Conservation (phyloP, 441 rosid genomes). For the Jatropha podagrica region DNA sequence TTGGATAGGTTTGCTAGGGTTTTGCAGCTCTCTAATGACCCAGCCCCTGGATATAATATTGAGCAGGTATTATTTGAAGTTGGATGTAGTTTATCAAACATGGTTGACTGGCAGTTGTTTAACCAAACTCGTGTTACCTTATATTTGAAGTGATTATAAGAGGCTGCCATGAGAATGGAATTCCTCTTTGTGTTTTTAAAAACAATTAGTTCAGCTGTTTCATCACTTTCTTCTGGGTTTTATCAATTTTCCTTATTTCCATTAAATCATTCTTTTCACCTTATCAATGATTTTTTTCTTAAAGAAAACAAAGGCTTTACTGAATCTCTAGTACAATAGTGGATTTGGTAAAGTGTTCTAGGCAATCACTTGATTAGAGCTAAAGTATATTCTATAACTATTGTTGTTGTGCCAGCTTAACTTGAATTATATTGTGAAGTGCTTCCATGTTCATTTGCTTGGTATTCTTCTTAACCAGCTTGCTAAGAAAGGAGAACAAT, state of each 20-base stretch:
- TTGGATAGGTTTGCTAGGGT: slow-evolving; percentile 94
- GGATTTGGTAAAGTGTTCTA: background rate
- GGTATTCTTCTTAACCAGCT: slow-evolving; percentile 47
- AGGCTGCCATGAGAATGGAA: too few species aligned
- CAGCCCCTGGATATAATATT: slow-evolving; percentile 95
- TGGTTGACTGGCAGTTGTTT: background rate
- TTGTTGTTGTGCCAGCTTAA: slow-evolving; percentile 11
- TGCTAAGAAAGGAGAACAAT: slow-evolving; percentile 89
- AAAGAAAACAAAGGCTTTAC: background rate
- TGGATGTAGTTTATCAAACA: background rate
- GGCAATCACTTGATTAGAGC: background rate
- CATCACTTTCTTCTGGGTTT: too few species aligned
- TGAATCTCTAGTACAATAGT: background rate
- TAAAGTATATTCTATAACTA: background rate
- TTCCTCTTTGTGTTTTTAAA: too few species aligned
- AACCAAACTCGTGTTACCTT: too few species aligned
- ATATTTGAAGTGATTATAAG: too few species aligned
- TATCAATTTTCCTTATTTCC: background rate
- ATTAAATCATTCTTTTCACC: background rate
- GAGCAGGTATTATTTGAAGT: slow-evolving; percentile 60
- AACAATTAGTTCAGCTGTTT: too few species aligned
- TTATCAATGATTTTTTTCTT: background rate
- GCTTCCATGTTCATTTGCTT: slow-evolving; percentile 9
- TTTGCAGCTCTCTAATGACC: slow-evolving; percentile 85
- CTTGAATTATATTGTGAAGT: slow-evolving; percentile 9